Evolutionary conservation across 306 rosid species (phyloP).

Genomic region (Leucaena leucocephala): DNA sequence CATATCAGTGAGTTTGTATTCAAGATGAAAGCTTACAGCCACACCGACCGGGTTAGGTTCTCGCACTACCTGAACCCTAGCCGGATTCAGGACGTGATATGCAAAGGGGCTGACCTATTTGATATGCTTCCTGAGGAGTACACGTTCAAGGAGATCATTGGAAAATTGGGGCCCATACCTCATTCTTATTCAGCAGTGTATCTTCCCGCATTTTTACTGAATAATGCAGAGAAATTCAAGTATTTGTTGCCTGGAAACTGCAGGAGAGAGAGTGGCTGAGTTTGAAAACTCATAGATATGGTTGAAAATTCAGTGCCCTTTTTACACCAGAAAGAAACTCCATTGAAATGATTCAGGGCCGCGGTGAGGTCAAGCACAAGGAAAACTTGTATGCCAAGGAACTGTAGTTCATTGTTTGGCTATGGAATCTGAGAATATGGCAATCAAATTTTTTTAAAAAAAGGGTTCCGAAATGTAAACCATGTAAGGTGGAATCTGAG

Average conservation of each 20-base stretch:
- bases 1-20: conserved; percentile 70
- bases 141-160: conserved; percentile 82
- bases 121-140: conserved; percentile 97
- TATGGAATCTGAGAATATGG: conserved; percentile 19
- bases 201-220: conserved; percentile 77
- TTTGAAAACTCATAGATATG: conserved; percentile 5
- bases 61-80: conserved; percentile 66
- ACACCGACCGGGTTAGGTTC: conserved; percentile 72
- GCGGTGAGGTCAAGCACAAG: conserved; percentile 27
- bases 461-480: not conserved
- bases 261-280: conserved; percentile 83
- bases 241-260: conserved; percentile 87
- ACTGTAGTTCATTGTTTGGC: conserved; percentile 41
- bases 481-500: conserved; percentile 34
- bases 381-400: conserved; percentile 34
- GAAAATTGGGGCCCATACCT: conserved; percentile 88
- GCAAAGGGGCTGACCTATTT: conserved; percentile 77
- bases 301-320: conserved; percentile 28
- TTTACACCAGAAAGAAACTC: conserved; percentile 25
- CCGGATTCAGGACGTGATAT: conserved; percentile 80
- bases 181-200: conserved; percentile 88
- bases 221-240: conserved; percentile 69
- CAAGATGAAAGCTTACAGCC: conserved; percentile 96
- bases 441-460: conserved; percentile 1
- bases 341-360: conserved; percentile 35